Base-by-base conservation (phyloP, 2,329 filamentous ascomycete species). In the Parastagonospora avenae region DNA sequence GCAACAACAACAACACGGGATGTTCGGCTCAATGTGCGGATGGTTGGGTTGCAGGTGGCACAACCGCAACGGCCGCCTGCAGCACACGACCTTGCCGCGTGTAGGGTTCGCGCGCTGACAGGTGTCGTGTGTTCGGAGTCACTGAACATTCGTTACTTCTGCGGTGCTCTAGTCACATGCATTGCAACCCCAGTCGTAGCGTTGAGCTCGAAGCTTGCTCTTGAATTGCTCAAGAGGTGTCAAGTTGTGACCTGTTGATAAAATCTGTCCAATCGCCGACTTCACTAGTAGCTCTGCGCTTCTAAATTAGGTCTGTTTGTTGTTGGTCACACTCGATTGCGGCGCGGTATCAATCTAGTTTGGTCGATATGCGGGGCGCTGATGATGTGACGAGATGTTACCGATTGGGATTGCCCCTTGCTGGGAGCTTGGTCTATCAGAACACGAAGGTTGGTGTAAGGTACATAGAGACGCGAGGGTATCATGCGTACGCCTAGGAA, bases 381-480 rank as follows among this genome's bases (percentile, higher is more conserved):
- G 24, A 29, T 40, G 37, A 55, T 41, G 47, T 19, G 36, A 54
- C 31, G 42, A 32, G 32, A 31, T 31, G 37, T 19, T 35, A 39
- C 36, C 11, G 39, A 38, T 16, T 28, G 45, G 10, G 12, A 27
- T 39, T 3, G 19, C 59, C 62, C 57, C 60, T 63, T 65, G 46
- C 59, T 52, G 49, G 38, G 14, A 45, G n/a, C 30, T 37, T 52
- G 33, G 43, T 62, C 36, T 60, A 62, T 54, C 46, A 52, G 36
- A 62, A 52, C 39, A 57, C 35, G 16, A 48, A 53, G 51, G 38
- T 50, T 42, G 52, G 53, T 57, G 64, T 52, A 63, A 52, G 48
- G 62, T 52, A 63, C 51, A 63, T 53, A 57, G 52, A 60, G 57
- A 54, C 54, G 52, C 60, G 49, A 57, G 55, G 64, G 65, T 68